These are phyloP conservation scores for Xylogone sp. DNA, from an alignment of 2,329 filamentous ascomycete species.

Conservation along the genomic window DNA sequence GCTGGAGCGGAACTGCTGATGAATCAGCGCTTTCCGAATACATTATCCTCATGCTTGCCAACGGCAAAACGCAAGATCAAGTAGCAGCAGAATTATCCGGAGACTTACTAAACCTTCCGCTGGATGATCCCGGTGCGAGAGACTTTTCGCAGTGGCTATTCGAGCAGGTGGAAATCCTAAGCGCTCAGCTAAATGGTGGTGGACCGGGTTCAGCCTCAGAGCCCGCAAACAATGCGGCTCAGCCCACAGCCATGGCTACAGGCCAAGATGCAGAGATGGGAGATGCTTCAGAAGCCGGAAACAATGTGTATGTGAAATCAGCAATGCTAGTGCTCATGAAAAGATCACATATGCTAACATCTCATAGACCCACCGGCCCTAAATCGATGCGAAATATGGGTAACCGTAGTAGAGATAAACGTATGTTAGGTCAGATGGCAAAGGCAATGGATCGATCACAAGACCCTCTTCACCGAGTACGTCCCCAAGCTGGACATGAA, in stretches of 20 bases:
- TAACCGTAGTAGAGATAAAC: conserved; percentile 60
- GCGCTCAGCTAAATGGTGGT: conserved; percentile 55
- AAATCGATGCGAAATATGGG: conserved; percentile 83
- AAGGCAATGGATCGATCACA: conserved; percentile 75
- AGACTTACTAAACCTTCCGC: conserved; percentile 77
- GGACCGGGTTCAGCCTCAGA: conserved; percentile 19
- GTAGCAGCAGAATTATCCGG: conserved; percentile 84
- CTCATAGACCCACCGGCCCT: conserved; percentile 78
- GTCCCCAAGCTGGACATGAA: conserved; percentile 66
- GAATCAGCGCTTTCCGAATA: conserved; percentile 88
- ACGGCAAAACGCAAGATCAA: conserved; percentile 88
- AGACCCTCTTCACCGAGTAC: conserved; percentile 80
- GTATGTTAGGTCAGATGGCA: conserved; percentile 81
- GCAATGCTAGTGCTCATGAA: conserved; percentile 6
- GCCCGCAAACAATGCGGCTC: conserved; percentile 41
- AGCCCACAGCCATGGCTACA: conserved; percentile 48
- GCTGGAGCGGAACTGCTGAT: conserved; percentile 78
- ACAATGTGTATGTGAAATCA: conserved; percentile 52
- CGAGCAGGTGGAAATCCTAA: conserved; percentile 69
- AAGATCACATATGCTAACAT: conserved; percentile 35
- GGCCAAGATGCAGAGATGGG: conserved; percentile 73
- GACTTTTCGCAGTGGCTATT: conserved; percentile 95
- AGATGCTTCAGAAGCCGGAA: conserved; percentile 41
- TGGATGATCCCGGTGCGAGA: conserved; percentile 77
- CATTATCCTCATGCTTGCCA: conserved; percentile 94